phyloP scores from a whole-genome alignment of 140 eudicot species.

The Anethum foeniculum region DNA sequence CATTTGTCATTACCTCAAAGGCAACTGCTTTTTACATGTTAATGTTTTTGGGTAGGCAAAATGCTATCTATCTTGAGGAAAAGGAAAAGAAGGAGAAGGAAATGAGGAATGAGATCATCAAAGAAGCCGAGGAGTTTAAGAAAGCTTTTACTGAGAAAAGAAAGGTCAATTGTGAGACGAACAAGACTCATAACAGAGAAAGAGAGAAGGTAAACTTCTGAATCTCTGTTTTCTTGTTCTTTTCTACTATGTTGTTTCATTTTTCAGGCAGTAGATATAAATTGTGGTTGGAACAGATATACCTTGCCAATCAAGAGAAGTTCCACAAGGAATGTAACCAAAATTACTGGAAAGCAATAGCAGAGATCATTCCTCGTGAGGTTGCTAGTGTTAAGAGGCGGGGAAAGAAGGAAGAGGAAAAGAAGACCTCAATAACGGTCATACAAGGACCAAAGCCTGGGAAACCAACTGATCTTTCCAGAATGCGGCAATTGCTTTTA shows the following conservation, averaged over 20 bases:
- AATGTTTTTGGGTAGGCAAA: slow-evolving; percentile 41
- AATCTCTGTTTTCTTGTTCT: neutral
- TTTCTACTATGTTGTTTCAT: neutral
- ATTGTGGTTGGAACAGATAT: slow-evolving; percentile 30
- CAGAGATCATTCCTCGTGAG: slow-evolving; percentile 68
- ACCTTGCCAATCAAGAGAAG: slow-evolving; percentile 60
- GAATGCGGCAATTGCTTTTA: slow-evolving; percentile 56
- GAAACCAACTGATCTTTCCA: slow-evolving; percentile 71
- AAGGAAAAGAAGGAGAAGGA: slow-evolving; percentile 75
- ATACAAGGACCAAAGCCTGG: slow-evolving; percentile 85
- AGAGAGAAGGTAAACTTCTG: slow-evolving; percentile 49
- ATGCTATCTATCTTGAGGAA: slow-evolving; percentile 68
- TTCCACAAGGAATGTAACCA: slow-evolving; percentile 79
- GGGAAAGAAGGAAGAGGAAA: slow-evolving; percentile 46
- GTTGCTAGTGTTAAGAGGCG: slow-evolving; percentile 65
- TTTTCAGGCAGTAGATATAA: neutral
- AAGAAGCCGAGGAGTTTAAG: slow-evolving; percentile 73
- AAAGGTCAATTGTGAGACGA: slow-evolving; percentile 37
- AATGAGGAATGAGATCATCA: slow-evolving; percentile 50
- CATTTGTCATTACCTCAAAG: neutral
- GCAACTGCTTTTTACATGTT: neutral
- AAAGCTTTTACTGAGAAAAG: slow-evolving; percentile 54
- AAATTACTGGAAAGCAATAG: slow-evolving; percentile 78
- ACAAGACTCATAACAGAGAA: slow-evolving; percentile 54
- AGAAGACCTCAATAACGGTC: slow-evolving; percentile 53